Percentiles rank a stretch among this genome's conserved stretches.
Conservation (phyloP, 176 grass and related monocot genomes). For the Rhynchospora pubera region DNA sequence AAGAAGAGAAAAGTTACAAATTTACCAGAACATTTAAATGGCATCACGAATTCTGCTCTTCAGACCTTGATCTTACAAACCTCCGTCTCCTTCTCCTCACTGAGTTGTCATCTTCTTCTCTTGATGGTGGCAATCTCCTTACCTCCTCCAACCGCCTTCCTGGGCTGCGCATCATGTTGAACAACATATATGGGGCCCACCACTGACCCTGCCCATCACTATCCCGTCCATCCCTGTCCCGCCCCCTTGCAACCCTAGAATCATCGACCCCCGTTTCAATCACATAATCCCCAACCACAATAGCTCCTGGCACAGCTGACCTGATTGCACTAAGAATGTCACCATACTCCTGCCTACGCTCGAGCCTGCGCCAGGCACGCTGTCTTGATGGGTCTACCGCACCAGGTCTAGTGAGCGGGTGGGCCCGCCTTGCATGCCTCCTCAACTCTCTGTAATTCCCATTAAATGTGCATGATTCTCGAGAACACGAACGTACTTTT, state of each 20-base stretch:
- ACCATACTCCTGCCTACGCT: conserved; percentile 78
- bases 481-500: conserved; percentile 59
- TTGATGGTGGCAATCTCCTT: background rate
- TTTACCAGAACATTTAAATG: conserved; percentile 10
- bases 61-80: conserved; percentile 12
- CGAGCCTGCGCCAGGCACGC: conserved; percentile 70
- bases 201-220: conserved; percentile 6
- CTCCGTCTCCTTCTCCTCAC: conserved; percentile 12
- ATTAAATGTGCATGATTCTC: conserved; percentile 65
- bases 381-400: conserved; percentile 59
- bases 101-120: conserved; percentile 7
- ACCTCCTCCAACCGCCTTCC: conserved; percentile 1
- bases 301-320: conserved; percentile 71
- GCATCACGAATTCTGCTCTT: conserved; percentile 10
- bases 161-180: background rate
- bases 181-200: conserved; percentile 12
- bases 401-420: conserved; percentile 49
- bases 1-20: conserved; percentile 1
- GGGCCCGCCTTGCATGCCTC: conserved; percentile 59
- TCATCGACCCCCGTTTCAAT: conserved; percentile 54
- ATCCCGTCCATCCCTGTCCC: background rate
- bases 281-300: conserved; percentile 91
- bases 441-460: conserved; percentile 81
- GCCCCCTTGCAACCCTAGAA: conserved; percentile 11
- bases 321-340: conserved; percentile 90